Conservation (phyloP, 1,284 basidiomycete genomes). For the Puccinia horiana region DNA sequence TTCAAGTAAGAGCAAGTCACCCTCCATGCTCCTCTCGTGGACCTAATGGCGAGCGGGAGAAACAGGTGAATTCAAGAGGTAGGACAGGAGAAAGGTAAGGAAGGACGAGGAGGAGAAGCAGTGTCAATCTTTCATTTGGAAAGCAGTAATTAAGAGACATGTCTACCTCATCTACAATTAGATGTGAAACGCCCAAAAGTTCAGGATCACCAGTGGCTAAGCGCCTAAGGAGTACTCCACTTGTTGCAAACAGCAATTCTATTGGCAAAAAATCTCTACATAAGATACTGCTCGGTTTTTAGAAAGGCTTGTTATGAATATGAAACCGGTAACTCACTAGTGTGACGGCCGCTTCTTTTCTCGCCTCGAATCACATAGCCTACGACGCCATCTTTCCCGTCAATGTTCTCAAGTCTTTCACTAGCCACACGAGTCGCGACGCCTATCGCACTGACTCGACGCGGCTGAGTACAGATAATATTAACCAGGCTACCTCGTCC, state of each 20-base stretch:
- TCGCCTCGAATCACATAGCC: slow-evolving; percentile 92
- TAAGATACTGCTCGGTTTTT: background rate
- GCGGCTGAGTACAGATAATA: slow-evolving; percentile 86
- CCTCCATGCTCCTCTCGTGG: slow-evolving; percentile 85
- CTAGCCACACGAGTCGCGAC: slow-evolving; percentile 83
- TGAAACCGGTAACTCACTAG: slow-evolving; percentile 56
- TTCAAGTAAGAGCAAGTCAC: slow-evolving; percentile 85
- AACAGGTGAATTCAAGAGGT: slow-evolving; percentile 4
- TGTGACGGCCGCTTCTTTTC: slow-evolving; percentile 68
- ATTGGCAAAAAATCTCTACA: background rate
- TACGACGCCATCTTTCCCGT: slow-evolving; percentile 66
- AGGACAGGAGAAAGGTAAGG: background rate
- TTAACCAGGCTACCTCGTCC: slow-evolving; percentile 70
- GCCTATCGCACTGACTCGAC: slow-evolving; percentile 83
- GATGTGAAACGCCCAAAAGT: slow-evolving; percentile 73
- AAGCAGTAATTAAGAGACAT: slow-evolving; percentile 23
- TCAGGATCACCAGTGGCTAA: slow-evolving; percentile 72
- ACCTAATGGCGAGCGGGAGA: slow-evolving; percentile 63
- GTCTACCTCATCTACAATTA: slow-evolving; percentile 85
- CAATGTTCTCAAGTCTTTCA: slow-evolving; percentile 75
- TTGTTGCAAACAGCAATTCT: slow-evolving; percentile 83
- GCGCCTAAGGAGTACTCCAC: slow-evolving; percentile 81
- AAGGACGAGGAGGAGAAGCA: background rate
- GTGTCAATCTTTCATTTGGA: slow-evolving; percentile 51
- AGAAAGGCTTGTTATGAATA: background rate